Evolutionary conservation across 2,329 filamentous ascomycete genomes (phyloP), one percentile per base, ranked within the genome.

Genomic region (Cercospora nicotianae): DNA sequence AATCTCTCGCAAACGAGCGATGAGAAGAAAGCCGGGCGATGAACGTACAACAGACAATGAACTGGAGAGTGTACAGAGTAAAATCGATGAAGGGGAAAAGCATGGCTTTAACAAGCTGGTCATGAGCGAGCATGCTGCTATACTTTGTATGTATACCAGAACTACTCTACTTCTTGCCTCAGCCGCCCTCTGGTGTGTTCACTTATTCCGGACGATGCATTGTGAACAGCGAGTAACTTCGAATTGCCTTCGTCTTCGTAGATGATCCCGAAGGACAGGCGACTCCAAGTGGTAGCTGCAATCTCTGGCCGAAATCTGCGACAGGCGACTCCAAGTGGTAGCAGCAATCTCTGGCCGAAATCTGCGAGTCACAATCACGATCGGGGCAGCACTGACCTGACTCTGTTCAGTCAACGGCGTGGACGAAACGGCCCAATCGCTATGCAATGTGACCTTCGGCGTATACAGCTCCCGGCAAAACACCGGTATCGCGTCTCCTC

Each of bases 1-100:
- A 97, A 99, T 77, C 92, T 99, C 72, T 85, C 67, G 55, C 67
- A 69, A 36, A 67, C 67, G n/a, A 69, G 55, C 31, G 63, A 60
- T n/a, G 67, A 69, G 67, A 69, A 69, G 67, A 60, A 65, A 30
- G 67, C 64, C 26, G 57, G 60, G 26, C 59, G 67, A 33, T 63
- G 65, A 33, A 18, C 45, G 45, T 23, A 58, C 20, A 58, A 62
- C 33, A 57, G 45, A 10, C 58, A 36, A 1, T 18, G 10, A 12
- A 9, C n/a, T 45, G 7, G 45, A 30, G 36, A 20, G 10, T 20
- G 33, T 64, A 64, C 42, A 60, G 18, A 63, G 18, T 33, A 53
- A 63, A 58, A 39, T 57, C n/a, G 36, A 28, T 63, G 55, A 23
- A 13, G 26, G 28, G 30, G 18, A 57, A 39, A 59, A 39, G 61